A percentile compares a stretch with the other conserved stretches of the same genome.
These are phyloP conservation scores for Elymus sibiricus DNA, from an alignment of 176 grass and related monocot species.

Conservation along the genomic window DNA sequence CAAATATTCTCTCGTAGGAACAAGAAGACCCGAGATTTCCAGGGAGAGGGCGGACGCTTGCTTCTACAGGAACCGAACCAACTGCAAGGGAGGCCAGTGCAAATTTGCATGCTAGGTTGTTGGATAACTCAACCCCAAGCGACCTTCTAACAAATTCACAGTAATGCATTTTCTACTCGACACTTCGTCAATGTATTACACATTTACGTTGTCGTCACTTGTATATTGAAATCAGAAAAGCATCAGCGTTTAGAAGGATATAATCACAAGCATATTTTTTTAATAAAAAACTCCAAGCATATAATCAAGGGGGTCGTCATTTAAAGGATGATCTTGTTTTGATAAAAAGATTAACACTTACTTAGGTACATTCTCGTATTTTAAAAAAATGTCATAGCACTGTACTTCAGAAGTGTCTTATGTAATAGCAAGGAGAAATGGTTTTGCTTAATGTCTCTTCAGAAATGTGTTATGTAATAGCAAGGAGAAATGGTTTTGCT, in stretches of 20 bases:
- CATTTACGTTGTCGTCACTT: background rate
- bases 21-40: conserved; percentile 88
- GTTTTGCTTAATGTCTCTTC: too few species aligned
- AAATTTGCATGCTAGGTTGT: conserved; percentile 79
- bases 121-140: conserved; percentile 70
- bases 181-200: background rate
- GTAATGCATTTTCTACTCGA: conserved; percentile 60
- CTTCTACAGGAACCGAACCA: conserved; percentile 47
- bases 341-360: background rate
- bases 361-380: background rate
- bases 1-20: conserved; percentile 50
- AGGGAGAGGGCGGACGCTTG: conserved; percentile 71
- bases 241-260: background rate
- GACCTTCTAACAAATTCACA: conserved; percentile 44
- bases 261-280: background rate
- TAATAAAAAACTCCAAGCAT: background rate
- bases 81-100: conserved; percentile 57
- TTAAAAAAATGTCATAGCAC: too few species aligned
- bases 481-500: too few species aligned
- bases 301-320: background rate
- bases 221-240: conserved; percentile 10
- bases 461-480: background rate
- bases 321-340: background rate
- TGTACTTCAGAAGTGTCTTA: too few species aligned
- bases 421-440: too few species aligned